These are phyloP conservation scores for Glutinoglossum americanum DNA, from an alignment of 495 filamentous ascomycete species.

Conservation along the genomic window DNA sequence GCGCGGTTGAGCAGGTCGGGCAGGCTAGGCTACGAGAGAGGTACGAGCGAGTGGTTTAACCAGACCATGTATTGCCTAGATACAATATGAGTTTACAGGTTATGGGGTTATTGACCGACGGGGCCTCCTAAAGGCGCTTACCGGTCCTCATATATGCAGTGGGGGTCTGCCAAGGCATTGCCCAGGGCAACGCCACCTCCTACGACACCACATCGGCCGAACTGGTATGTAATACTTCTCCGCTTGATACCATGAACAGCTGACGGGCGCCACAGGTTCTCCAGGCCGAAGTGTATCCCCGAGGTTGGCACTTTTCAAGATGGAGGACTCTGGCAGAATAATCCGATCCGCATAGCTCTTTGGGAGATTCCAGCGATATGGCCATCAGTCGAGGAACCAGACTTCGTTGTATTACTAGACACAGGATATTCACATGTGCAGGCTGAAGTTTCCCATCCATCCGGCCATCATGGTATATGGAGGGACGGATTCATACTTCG, in stretches of 20 bases:
- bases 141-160: too few relatives aligned
- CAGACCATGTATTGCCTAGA: too few relatives aligned
- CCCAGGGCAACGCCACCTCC: too few relatives aligned
- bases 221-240: constrained; percentile 7
- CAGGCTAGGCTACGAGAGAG: too few relatives aligned
- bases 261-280: constrained; percentile 3
- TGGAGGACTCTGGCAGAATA: constrained; percentile 17
- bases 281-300: constrained; percentile 13
- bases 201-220: too few relatives aligned
- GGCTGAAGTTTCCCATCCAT: background rate
- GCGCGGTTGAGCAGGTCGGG: too few relatives aligned
- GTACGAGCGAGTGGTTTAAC: too few relatives aligned
- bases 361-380: constrained; percentile 15
- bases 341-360: constrained; percentile 14
- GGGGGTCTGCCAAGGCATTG: too few relatives aligned
- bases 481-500: constrained; percentile 4
- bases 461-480: background rate
- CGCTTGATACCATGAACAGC: background rate
- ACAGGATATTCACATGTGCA: constrained; percentile 10
- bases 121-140: too few relatives aligned
- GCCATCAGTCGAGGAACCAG: constrained; percentile 11
- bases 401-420: constrained; percentile 17
- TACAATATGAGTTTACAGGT: too few relatives aligned
- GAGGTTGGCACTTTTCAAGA: constrained; percentile 19
- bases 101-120: too few relatives aligned